phyloP scores from a whole-genome alignment of 768 basidiomycete genomes.

The Boletus subcaerulescens region DNA sequence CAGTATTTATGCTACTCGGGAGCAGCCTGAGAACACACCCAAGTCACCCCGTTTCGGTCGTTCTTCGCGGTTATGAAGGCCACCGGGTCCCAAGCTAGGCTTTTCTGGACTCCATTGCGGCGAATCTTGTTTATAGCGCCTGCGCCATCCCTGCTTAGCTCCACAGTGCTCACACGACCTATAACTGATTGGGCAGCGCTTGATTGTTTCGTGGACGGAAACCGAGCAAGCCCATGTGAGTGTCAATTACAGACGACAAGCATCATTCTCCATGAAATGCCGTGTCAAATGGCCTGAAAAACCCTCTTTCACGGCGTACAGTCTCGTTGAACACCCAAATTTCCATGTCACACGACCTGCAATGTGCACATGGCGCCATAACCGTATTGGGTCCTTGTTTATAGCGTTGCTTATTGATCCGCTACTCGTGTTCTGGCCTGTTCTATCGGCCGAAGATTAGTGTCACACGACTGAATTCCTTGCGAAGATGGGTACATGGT shows the following conservation, averaged over 20 bases:
- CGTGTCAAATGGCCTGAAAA: no score
- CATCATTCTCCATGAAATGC: neutral
- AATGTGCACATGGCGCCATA: neutral
- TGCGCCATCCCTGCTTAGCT: neutral
- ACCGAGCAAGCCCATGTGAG: neutral
- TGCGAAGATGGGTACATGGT: neutral
- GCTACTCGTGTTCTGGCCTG: neutral
- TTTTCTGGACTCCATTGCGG: neutral
- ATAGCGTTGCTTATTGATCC: neutral
- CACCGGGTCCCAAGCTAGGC: neutral
- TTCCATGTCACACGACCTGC: conserved; percentile 17
- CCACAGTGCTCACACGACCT: conserved; percentile 16
- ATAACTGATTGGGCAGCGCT: conserved; percentile 1
- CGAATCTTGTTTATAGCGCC: neutral
- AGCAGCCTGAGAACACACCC: no score
- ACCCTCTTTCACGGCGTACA: neutral
- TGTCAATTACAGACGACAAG: neutral
- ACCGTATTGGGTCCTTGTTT: neutral
- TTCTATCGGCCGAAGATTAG: neutral
- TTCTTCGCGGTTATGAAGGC: neutral
- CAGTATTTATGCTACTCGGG: conserved; percentile 9
- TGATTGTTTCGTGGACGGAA: neutral
- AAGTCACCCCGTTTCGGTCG: neutral
- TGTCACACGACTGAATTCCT: neutral
- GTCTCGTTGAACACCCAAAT: neutral